These are phyloP conservation scores for Penicillium polonicum DNA, from an alignment of 2,329 filamentous ascomycete species.

Conservation along the genomic window DNA sequence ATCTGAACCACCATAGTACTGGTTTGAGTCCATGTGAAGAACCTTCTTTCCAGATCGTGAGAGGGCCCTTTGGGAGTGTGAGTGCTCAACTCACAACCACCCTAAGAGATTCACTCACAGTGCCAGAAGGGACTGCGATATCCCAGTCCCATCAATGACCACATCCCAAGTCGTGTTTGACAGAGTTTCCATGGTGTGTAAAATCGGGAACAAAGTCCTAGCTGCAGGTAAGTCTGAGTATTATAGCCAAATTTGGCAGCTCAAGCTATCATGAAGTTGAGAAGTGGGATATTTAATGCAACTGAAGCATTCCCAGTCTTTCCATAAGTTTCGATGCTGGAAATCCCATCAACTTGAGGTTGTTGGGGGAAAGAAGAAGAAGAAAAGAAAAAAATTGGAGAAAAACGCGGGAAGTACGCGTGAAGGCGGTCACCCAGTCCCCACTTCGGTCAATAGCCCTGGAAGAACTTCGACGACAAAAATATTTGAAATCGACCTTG, in stretches of 20 bases:
- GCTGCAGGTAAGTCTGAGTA: slow-evolving; percentile 24
- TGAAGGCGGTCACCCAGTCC: slow-evolving; percentile 9
- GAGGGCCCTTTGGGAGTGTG: slow-evolving; percentile 66
- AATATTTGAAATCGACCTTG: background rate
- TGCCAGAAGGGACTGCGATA: slow-evolving; percentile 76
- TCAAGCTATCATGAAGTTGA: slow-evolving; percentile 27
- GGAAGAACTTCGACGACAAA: background rate
- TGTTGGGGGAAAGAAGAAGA: background rate
- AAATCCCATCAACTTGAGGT: background rate
- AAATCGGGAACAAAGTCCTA: slow-evolving; percentile 11
- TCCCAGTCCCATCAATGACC: slow-evolving; percentile 73
- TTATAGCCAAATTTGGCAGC: slow-evolving; percentile 13
- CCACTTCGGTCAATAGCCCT: slow-evolving; percentile 2
- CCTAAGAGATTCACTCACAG: slow-evolving; percentile 54
- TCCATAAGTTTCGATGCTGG: background rate
- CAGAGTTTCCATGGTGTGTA: slow-evolving; percentile 65
- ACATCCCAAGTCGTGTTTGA: slow-evolving; percentile 75
- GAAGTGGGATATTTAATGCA: background rate
- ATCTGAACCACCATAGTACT: slow-evolving; percentile 83
- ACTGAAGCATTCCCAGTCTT: slow-evolving; percentile 5
- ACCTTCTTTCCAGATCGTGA: slow-evolving; percentile 90
- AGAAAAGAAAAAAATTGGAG: slow-evolving; percentile 7
- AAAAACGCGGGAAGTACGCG: slow-evolving; percentile 8
- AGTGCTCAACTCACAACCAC: slow-evolving; percentile 49
- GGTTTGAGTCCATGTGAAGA: slow-evolving; percentile 82